Base-by-base conservation (phyloP, 805 yeast species). In the Candida piceae region DNA sequence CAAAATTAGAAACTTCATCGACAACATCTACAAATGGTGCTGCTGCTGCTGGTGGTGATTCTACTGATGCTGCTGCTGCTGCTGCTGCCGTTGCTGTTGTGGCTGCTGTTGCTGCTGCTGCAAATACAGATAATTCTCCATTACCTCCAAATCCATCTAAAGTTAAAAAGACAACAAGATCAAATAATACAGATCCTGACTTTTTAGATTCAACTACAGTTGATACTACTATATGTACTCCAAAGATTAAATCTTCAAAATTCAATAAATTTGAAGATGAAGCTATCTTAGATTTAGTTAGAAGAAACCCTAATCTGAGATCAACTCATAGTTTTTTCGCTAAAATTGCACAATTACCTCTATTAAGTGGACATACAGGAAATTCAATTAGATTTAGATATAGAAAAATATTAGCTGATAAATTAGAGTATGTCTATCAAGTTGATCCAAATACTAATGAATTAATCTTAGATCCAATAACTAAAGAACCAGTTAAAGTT, bases 361-460 rank as follows among this genome's bases (percentile, higher is more conserved):
- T 49, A 18, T 64, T 84, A 38, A 69, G 71, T 16, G 75, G 74
- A 34, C 93, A 84, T 60, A 80, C 90, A 1, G 86, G 88, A 10
- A 80, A 84, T 46, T 81, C 89, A 1, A 76, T 84, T 32, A 69
- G 94, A 46, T 83, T 72, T 46, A 67, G 83, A 50, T 76, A 58
- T 50, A 65, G 80, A 45, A 70, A 66, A 17, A 64, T 68, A 19
- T 52, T 76, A 12, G 51, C 67, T 3, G 57, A 62, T 21, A 52
- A 61, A 24, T 45, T 76, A 27, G 63, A 60, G 2, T 75, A 58
- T 42, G 80, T 73, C 16, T 76, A 73, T 45, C 62, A 71, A 39
- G 67, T 71, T 13, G 73, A 71, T 49, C 61, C 59, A 3, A 47
- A 53, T 11, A 58, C 63, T 7, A 76, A 76, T 22, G 53, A 64